Evolutionary conservation across 1,284 basidiomycete genomes (phyloP).

Genomic region (Agaricales sp.): DNA sequence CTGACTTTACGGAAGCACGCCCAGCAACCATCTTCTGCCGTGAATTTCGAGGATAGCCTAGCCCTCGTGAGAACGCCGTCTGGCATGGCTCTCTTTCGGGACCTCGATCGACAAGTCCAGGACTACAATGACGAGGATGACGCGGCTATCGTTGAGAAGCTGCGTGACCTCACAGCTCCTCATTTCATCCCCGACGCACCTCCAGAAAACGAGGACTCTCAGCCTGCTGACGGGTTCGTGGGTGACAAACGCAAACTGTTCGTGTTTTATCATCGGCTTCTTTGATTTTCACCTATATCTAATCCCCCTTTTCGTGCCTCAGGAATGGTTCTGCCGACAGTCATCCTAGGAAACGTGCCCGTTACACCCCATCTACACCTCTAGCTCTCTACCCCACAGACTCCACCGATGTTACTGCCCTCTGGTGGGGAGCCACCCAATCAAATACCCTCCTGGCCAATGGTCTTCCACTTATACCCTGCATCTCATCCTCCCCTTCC

Average conservation of each 20-base stretch:
- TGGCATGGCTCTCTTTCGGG: conserved; percentile 57
- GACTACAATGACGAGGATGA: conserved; percentile 5
- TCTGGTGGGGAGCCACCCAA: conserved; percentile 69
- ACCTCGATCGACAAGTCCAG: conserved; percentile 32
- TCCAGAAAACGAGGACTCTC: conserved; percentile 24
- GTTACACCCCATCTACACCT: conserved; percentile 17
- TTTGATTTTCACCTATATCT: conserved; percentile 7
- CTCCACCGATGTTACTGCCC: conserved; percentile 30
- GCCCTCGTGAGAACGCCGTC: conserved; percentile 73
- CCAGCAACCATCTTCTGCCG: conserved; percentile 2
- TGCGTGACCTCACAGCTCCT: conserved; percentile 29
- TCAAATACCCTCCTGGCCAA: conserved; percentile 52
- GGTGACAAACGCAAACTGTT: conserved; percentile 60
- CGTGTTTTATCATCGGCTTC: conserved; percentile 15
- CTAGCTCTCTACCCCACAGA: conserved; percentile 23
- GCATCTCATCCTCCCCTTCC: conserved; percentile 28
- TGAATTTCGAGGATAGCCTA: conserved; percentile 48
- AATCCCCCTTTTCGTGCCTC: conserved; percentile 3
- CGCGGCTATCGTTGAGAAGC: conserved; percentile 22
- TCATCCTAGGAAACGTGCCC: conserved; percentile 34
- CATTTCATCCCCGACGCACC: conserved; percentile 31
- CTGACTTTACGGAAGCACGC: neutral
- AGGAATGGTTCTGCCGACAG: conserved; percentile 27
- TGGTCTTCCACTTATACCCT: conserved; percentile 48
- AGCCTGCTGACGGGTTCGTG: conserved; percentile 25